Conservation (phyloP, 306 rosid species). For the Fagus crenata region DNA sequence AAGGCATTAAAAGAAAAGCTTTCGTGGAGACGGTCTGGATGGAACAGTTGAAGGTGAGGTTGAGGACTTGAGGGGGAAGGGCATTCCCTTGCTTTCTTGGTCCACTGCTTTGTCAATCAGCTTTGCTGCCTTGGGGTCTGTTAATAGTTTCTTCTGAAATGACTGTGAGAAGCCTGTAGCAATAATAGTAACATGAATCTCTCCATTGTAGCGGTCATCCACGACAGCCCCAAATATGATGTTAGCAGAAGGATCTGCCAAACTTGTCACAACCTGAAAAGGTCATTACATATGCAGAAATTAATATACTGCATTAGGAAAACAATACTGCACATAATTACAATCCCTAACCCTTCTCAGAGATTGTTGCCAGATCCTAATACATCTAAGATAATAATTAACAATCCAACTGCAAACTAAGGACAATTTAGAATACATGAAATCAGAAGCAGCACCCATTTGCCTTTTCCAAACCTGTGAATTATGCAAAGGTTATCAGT, state of each 20-base stretch:
- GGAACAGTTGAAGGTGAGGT: conserved; percentile 43
- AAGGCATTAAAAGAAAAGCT: conserved; percentile 64
- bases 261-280: conserved; percentile 86
- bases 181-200: conserved; percentile 86
- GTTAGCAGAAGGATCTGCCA: conserved; percentile 97
- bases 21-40: conserved; percentile 56
- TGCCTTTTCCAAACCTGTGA: no score
- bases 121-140: conserved; percentile 87
- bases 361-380: no score
- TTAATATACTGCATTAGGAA: neutral
- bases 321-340: neutral
- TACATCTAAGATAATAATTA: no score
- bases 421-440: no score
- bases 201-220: conserved; percentile 92
- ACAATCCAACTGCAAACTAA: no score
- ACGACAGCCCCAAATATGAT: conserved; percentile 94
- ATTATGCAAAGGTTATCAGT: no score
- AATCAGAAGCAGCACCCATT: no score
- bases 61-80: conserved; percentile 51
- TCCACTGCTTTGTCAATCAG: conserved; percentile 59
- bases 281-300: conserved; percentile 5
- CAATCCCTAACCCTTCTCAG: no score
- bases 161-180: conserved; percentile 96
- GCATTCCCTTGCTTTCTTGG: conserved; percentile 61
- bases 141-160: conserved; percentile 75